Evolutionary conservation across 306 rosid species (phyloP).

Genomic region (Begonia masoniana): DNA sequence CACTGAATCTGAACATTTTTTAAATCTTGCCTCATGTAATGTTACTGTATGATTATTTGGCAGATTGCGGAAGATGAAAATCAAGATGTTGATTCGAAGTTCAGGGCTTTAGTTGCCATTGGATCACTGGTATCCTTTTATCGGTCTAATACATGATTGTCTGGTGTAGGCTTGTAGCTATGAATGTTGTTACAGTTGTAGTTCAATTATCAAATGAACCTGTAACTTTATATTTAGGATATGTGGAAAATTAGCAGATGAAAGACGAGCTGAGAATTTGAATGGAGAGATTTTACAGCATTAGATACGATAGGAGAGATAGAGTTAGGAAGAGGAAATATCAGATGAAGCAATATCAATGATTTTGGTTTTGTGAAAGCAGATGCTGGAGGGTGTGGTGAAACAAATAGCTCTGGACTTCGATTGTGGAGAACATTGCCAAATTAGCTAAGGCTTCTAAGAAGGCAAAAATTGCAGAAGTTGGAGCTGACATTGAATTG

Average conservation of each 20-base stretch:
- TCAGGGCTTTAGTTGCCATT: slow-evolving; percentile 83
- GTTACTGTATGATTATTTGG: background rate
- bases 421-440: slow-evolving; percentile 69
- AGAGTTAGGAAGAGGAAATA: no score
- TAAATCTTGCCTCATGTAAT: no score
- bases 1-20: background rate
- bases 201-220: no score
- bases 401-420: slow-evolving; percentile 71
- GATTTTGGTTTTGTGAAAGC: slow-evolving; percentile 2
- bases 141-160: background rate
- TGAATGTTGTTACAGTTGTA: no score
- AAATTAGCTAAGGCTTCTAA: slow-evolving; percentile 55
- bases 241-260: no score
- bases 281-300: no score
- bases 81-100: slow-evolving; percentile 61
- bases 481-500: slow-evolving; percentile 72
- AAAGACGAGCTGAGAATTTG: no score
- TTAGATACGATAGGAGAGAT: no score
- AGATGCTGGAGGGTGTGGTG: slow-evolving; percentile 80
- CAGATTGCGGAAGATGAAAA: slow-evolving; percentile 70
- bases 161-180: no score
- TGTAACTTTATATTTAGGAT: no score
- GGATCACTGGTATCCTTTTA: slow-evolving; percentile 68
- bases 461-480: slow-evolving; percentile 69
- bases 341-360: no score